These are phyloP conservation scores for Zoysia pacifica DNA, from an alignment of 176 grass and related monocot species.

Conservation along the genomic window DNA sequence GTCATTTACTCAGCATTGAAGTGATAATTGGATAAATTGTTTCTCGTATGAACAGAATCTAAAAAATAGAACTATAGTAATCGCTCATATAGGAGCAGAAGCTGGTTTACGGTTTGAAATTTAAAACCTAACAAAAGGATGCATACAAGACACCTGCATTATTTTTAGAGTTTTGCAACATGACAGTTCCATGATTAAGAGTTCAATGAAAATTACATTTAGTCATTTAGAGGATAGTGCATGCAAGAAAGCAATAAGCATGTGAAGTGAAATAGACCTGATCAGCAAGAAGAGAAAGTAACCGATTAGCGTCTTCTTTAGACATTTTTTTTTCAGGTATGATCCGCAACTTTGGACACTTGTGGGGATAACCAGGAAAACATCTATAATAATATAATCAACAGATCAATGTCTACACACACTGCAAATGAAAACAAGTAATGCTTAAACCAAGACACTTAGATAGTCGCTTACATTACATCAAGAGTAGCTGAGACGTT, in stretches of 20 bases:
- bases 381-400: constrained; percentile 61
- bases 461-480: constrained; percentile 72
- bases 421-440: constrained; percentile 26
- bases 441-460: constrained; percentile 38
- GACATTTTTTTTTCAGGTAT: constrained; percentile 70
- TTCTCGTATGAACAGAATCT: not conserved
- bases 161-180: not conserved
- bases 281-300: constrained; percentile 79
- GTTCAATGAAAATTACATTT: constrained; percentile 21
- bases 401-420: constrained; percentile 27
- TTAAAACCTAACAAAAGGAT: not conserved
- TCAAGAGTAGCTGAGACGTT: constrained; percentile 70
- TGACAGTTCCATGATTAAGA: constrained; percentile 12
- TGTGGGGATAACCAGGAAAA: constrained; percentile 92
- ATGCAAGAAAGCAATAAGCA: constrained; percentile 1
- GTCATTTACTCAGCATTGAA: not conserved
- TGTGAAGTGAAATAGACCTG: constrained; percentile 55
- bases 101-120: constrained; percentile 12
- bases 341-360: constrained; percentile 86
- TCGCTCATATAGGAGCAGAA: constrained; percentile 10
- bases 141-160: constrained; percentile 3
- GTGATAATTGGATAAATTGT: not conserved
- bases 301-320: constrained; percentile 67
- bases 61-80: not conserved
- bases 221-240: not conserved